These are phyloP conservation scores for Sedum album DNA, from an alignment of 164 flowering plant species.

Conservation along the genomic window DNA sequence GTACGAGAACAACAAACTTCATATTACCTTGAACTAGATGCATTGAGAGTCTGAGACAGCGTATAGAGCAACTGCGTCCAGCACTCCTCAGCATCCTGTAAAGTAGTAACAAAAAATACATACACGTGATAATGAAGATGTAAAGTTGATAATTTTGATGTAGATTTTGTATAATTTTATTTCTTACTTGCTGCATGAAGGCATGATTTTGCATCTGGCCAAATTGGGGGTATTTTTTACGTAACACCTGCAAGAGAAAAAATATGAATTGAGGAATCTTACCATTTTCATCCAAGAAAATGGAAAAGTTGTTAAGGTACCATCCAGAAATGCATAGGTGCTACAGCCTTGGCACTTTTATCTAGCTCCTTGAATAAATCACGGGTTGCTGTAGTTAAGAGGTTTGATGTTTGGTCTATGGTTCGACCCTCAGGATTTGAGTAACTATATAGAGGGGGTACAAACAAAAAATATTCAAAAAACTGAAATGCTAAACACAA, in stretches of 20 bases:
- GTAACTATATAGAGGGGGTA: conserved; percentile 36
- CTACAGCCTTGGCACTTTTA: conserved; percentile 76
- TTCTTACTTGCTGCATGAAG: conserved; percentile 88
- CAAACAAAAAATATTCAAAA: conserved; percentile 2
- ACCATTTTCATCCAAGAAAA: background rate
- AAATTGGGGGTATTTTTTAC: conserved; percentile 91
- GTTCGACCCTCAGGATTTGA: conserved; percentile 54
- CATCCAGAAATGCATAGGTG: conserved; percentile 98
- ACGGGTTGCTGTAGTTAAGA: conserved; percentile 75
- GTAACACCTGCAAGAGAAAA: conserved; percentile 53
- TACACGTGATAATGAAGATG: background rate
- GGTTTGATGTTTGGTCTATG: conserved; percentile 85
- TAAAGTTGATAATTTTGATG: conserved; percentile 1
- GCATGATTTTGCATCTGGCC: conserved; percentile 76
- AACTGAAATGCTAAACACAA: background rate
- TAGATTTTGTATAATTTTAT: background rate
- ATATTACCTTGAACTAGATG: conserved; percentile 50
- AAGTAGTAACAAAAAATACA: conserved; percentile 40
- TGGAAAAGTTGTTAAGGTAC: conserved; percentile 27
- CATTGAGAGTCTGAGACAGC: conserved; percentile 70
- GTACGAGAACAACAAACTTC: background rate
- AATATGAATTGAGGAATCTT: background rate
- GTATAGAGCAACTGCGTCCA: conserved; percentile 90
- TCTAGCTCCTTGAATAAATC: conserved; percentile 86
- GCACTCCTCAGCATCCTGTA: conserved; percentile 99